Conservation (phyloP, 805 yeast genomes). For the Suhomyces emberorum region DNA sequence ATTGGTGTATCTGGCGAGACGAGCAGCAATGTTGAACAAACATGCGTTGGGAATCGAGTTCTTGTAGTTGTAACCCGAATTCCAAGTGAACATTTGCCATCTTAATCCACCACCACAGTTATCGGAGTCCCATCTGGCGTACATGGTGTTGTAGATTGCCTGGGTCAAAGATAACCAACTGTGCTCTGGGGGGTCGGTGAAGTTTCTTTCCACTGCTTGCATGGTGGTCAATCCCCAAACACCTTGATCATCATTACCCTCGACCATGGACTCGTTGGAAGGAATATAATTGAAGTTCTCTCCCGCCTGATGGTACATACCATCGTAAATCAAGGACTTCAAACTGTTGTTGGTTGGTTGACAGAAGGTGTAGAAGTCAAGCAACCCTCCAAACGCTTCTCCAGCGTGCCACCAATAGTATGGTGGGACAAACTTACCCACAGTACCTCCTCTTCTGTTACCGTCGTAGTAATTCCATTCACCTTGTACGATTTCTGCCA, state of each 20-base stretch:
- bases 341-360: constrained; percentile 31
- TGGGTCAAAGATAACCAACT: constrained; percentile 84
- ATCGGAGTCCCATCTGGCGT: constrained; percentile 74
- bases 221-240: constrained; percentile 49
- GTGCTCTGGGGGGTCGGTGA: constrained; percentile 53
- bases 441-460: constrained; percentile 38
- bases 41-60: constrained; percentile 91
- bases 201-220: constrained; percentile 46
- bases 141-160: constrained; percentile 90
- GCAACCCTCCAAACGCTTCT: constrained; percentile 47
- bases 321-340: constrained; percentile 28
- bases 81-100: constrained; percentile 97
- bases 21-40: constrained; percentile 79
- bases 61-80: constrained; percentile 89
- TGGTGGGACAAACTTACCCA: constrained; percentile 44
- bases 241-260: constrained; percentile 52
- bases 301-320: constrained; percentile 45
- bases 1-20: constrained; percentile 78
- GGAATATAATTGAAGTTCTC: constrained; percentile 40
- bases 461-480: constrained; percentile 47
- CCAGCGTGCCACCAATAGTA: constrained; percentile 57
- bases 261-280: constrained; percentile 44
- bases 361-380: constrained; percentile 40
- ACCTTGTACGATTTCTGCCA: constrained; percentile 32
- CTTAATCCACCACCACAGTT: constrained; percentile 86